A percentile compares a stretch with the other conserved stretches of the same genome.
Evolutionary conservation across 1,284 basidiomycete genomes (phyloP).

Genomic region (Blastosporella zonata): DNA sequence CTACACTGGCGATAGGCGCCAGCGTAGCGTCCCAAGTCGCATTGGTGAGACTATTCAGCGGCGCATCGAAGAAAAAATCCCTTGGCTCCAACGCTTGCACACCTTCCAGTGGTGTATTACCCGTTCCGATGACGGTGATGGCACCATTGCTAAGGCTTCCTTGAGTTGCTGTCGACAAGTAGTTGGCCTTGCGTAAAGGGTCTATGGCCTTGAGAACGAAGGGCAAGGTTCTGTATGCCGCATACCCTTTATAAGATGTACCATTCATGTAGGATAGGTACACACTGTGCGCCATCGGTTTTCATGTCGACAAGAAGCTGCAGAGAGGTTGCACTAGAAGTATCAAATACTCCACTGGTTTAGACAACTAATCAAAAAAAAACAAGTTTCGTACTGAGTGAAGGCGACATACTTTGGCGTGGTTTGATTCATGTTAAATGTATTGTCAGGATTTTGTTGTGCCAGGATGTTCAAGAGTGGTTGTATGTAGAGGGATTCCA

Average conservation of each 20-base stretch:
- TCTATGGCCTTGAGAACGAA: slow-evolving; percentile 44
- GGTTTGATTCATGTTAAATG: slow-evolving; percentile 40
- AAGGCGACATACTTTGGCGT: slow-evolving; percentile 36
- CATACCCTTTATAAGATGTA: not conserved
- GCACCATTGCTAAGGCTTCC: slow-evolving; percentile 36
- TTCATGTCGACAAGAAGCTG: slow-evolving; percentile 54
- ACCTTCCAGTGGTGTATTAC: slow-evolving; percentile 50
- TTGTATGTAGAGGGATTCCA: slow-evolving; percentile 46
- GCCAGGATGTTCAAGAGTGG: slow-evolving; percentile 43
- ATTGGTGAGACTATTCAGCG: slow-evolving; percentile 39
- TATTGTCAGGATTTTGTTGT: slow-evolving; percentile 40
- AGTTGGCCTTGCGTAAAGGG: slow-evolving; percentile 43
- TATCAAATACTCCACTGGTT: slow-evolving; percentile 46
- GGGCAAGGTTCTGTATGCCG: slow-evolving; percentile 38
- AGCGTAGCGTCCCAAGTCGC: slow-evolving; percentile 41
- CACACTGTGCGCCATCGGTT: slow-evolving; percentile 46
- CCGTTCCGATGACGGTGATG: slow-evolving; percentile 50
- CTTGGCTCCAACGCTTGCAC: slow-evolving; percentile 44
- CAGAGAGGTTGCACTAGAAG: slow-evolving; percentile 36
- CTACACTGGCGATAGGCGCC: slow-evolving; percentile 49
- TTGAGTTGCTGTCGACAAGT: slow-evolving; percentile 46
- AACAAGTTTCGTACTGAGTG: not conserved
- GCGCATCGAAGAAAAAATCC: slow-evolving; percentile 55
- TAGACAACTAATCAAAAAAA: not conserved
- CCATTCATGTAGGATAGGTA: slow-evolving; percentile 1